A percentile compares a stretch with the other conserved stretches of the same genome.
These are phyloP conservation scores for Rosa rugosa DNA, from an alignment of 306 rosid genomes.

Conservation along the genomic window DNA sequence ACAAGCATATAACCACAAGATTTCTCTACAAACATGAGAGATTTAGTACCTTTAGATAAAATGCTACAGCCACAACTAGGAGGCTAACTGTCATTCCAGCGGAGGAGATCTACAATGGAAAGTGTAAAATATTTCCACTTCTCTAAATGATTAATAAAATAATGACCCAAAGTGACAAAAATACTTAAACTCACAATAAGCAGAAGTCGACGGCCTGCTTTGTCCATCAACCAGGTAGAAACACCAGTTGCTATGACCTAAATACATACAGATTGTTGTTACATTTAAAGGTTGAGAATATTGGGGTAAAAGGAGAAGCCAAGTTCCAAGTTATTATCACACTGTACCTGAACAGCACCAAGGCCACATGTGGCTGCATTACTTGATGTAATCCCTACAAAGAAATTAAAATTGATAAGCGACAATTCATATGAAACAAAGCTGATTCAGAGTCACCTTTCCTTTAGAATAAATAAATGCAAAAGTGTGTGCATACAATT, in stretches of 20 bases:
- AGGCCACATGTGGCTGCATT: constrained; percentile 76
- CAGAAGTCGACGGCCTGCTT: constrained; percentile 83
- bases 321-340: constrained; percentile 15
- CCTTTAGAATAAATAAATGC: background rate
- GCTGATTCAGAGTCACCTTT: constrained; percentile 3
- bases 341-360: constrained; percentile 88
- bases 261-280: constrained; percentile 31
- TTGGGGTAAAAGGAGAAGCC: constrained; percentile 10
- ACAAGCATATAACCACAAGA: background rate
- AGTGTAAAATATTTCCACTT: constrained; percentile 13
- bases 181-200: constrained; percentile 58
- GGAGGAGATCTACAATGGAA: constrained; percentile 71
- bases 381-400: constrained; percentile 70
- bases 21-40: constrained; percentile 7
- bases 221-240: constrained; percentile 85
- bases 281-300: constrained; percentile 29
- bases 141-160: constrained; percentile 19
- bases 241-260: constrained; percentile 81
- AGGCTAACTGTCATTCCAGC: constrained; percentile 76
- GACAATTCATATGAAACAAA: constrained; percentile 14
- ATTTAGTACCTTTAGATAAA: constrained; percentile 66
- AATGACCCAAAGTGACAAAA: constrained; percentile 17
- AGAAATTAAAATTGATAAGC: constrained; percentile 25
- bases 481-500: background rate
- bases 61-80: constrained; percentile 64